phyloP scores from a whole-genome alignment of 1,284 basidiomycete species.

The Exobasidium rhododendri region DNA sequence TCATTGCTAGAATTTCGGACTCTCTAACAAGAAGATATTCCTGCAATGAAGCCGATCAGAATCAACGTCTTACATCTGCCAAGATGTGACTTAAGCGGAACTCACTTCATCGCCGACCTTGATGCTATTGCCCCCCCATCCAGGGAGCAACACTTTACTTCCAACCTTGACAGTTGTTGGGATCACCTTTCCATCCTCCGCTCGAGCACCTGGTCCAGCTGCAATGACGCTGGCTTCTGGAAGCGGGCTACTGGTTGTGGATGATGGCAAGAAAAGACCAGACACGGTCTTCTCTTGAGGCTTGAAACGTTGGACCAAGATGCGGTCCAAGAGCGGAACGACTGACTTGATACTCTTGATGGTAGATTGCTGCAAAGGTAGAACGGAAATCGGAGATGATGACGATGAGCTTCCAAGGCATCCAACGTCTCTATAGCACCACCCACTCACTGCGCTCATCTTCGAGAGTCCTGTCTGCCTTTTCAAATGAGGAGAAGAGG shows the following conservation, averaged over 20 bases:
- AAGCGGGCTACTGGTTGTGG: conserved; percentile 74
- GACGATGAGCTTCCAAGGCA: no score
- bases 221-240: conserved; percentile 96
- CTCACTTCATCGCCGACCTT: conserved; percentile 94
- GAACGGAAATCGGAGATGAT: conserved; percentile 63
- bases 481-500: neutral
- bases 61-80: neutral
- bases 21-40: conserved; percentile 96
- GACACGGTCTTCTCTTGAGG: conserved; percentile 60
- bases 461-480: neutral
- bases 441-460: neutral
- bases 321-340: conserved; percentile 88
- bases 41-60: conserved; percentile 57
- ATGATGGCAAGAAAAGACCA: conserved; percentile 89
- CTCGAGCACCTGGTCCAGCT: conserved; percentile 83
- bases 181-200: conserved; percentile 76
- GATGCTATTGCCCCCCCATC: conserved; percentile 92
- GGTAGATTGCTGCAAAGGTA: conserved; percentile 29
- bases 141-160: conserved; percentile 87
- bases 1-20: conserved; percentile 92
- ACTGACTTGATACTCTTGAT: conserved; percentile 77
- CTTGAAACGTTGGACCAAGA: conserved; percentile 96
- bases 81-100: conserved; percentile 26
- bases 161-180: conserved; percentile 79
- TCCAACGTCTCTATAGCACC: no score